phyloP scores from a whole-genome alignment of 2,329 filamentous ascomycete species.

The Aaosphaeria arxii region DNA sequence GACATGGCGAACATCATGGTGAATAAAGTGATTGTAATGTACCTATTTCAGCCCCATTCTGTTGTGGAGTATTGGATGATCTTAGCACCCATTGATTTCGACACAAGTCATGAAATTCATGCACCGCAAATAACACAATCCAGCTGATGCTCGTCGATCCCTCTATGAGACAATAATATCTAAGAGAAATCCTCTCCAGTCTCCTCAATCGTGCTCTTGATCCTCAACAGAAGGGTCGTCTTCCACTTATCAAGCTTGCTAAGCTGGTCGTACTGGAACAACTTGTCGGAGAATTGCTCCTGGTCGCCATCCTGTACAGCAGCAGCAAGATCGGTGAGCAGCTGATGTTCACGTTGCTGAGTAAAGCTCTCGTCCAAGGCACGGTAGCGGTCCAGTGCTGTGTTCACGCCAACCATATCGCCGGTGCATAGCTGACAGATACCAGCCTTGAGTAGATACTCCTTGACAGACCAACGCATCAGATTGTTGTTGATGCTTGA shows the following conservation, averaged over 20 bases:
- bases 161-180: not conserved
- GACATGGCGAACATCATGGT: no score
- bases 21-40: no score
- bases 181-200: constrained; percentile 67
- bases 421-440: constrained; percentile 79
- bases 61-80: no score
- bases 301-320: constrained; percentile 75
- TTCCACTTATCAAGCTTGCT: constrained; percentile 97
- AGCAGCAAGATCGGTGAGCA: constrained; percentile 73
- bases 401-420: constrained; percentile 74
- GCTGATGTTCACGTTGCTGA: constrained; percentile 74
- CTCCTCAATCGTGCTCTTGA: constrained; percentile 81
- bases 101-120: no score
- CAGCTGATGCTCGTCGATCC: no score
- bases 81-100: no score
- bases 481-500: constrained; percentile 82
- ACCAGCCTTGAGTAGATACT: constrained; percentile 91
- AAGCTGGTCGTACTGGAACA: constrained; percentile 69
- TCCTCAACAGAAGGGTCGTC: constrained; percentile 75
- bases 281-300: constrained; percentile 60
- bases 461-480: constrained; percentile 65
- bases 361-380: constrained; percentile 66
- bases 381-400: constrained; percentile 77
- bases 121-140: no score
- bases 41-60: no score